Percentiles rank a stretch among this genome's conserved stretches.
Conservation (phyloP, 1,284 basidiomycete genomes). For the Trametes pubescens region DNA sequence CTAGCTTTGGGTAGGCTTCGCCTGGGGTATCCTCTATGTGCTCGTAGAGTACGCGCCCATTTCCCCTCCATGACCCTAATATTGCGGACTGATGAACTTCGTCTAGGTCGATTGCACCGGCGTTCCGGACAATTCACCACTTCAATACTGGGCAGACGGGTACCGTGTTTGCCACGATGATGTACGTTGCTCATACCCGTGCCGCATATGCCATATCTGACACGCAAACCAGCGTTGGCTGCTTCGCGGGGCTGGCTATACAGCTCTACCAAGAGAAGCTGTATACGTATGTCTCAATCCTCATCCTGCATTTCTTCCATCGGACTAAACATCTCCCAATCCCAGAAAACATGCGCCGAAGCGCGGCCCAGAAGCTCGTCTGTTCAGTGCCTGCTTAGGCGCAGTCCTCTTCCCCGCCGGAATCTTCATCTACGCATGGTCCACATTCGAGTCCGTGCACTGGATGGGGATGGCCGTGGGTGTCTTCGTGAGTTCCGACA, state of each 20-base stretch:
- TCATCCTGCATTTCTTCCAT: neutral
- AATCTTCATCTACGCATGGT: slow-evolving; percentile 76
- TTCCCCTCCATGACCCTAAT: neutral
- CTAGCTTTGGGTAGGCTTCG: slow-evolving; percentile 78
- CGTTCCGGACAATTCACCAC: slow-evolving; percentile 67
- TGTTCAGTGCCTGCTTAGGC: slow-evolving; percentile 73
- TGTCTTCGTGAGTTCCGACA: slow-evolving; percentile 51
- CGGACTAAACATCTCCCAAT: neutral
- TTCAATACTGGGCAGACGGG: slow-evolving; percentile 75
- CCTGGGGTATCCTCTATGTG: slow-evolving; percentile 81
- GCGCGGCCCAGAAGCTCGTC: slow-evolving; percentile 76
- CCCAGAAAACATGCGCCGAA: slow-evolving; percentile 59
- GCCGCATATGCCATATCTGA: neutral
- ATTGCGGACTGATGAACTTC: neutral
- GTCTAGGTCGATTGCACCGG: slow-evolving; percentile 64
- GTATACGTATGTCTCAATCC: slow-evolving; percentile 56
- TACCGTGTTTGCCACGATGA: slow-evolving; percentile 63
- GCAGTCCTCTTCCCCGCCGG: slow-evolving; percentile 68
- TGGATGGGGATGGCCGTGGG: slow-evolving; percentile 68
- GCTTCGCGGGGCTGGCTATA: slow-evolving; percentile 60
- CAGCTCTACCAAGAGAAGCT: slow-evolving; percentile 73
- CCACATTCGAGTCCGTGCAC: slow-evolving; percentile 56
- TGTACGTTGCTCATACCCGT: slow-evolving; percentile 50
- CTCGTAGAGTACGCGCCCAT: slow-evolving; percentile 62
- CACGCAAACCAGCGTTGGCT: slow-evolving; percentile 60